Evolutionary conservation across 495 filamentous ascomycete species (phyloP).

Genomic region (Tuber calosporum): DNA sequence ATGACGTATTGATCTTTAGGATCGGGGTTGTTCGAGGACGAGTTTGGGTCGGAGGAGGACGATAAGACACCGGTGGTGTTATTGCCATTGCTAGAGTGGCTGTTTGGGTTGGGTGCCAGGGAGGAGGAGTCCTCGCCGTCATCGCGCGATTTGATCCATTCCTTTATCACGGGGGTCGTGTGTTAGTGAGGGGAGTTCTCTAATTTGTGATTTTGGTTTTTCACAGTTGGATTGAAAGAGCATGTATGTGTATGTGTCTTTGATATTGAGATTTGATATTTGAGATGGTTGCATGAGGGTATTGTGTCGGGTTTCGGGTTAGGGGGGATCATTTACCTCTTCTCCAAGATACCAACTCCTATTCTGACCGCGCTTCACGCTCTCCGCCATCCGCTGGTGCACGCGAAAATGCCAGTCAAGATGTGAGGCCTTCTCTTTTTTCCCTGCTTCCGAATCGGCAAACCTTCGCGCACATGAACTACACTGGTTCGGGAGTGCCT

Average conservation of each 20-base stretch:
- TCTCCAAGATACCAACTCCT: conserved; percentile 92
- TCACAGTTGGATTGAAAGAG: conserved; percentile 25
- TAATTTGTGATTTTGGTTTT: not conserved
- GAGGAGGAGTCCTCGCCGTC: conserved; percentile 54
- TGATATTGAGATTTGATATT: conserved; percentile 3
- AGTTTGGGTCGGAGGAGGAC: conserved; percentile 36
- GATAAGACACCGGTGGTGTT: conserved; percentile 23
- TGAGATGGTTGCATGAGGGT: not conserved
- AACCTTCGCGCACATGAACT: conserved; percentile 88
- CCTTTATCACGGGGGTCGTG: conserved; percentile 46
- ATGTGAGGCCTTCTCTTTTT: conserved; percentile 78
- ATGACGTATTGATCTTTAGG: conserved; percentile 67
- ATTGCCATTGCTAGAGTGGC: conserved; percentile 2
- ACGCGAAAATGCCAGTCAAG: conserved; percentile 97
- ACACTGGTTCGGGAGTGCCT: conserved; percentile 72
- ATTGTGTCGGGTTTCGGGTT: conserved; percentile 5
- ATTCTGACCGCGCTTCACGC: conserved; percentile 71
- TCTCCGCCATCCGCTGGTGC: conserved; percentile 78
- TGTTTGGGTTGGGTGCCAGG: conserved; percentile 17
- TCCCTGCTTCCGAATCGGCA: conserved; percentile 64
- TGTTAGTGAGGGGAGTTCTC: conserved; percentile 17
- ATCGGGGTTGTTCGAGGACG: conserved; percentile 45
- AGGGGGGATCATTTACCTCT: conserved; percentile 55
- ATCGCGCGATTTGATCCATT: conserved; percentile 83
- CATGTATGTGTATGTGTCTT: conserved; percentile 1